A percentile compares a stretch with the other conserved stretches of the same genome.
phyloP scores from a whole-genome alignment of 2,329 filamentous ascomycete genomes.

The Colletotrichum eleusines region DNA sequence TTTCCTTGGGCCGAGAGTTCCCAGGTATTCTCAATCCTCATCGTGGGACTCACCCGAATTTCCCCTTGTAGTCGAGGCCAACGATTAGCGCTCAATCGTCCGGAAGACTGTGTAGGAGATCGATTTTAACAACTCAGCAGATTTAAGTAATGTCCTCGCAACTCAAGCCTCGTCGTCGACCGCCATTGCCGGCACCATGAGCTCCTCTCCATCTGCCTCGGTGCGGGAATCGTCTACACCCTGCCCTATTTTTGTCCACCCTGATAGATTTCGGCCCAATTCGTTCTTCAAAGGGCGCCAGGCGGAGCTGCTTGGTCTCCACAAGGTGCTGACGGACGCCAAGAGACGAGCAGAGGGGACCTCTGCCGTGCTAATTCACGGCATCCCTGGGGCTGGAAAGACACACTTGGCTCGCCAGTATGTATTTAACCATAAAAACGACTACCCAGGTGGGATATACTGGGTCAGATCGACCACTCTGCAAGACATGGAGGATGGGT shows the following conservation, averaged over 20 bases:
- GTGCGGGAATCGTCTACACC: not conserved
- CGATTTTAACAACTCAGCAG: not conserved
- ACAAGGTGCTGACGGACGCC: conserved; percentile 69
- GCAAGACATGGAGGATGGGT: conserved; percentile 70
- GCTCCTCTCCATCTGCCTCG: conserved; percentile 3
- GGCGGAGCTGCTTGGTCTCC: conserved; percentile 67
- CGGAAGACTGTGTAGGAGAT: not conserved
- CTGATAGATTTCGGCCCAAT: conserved; percentile 72
- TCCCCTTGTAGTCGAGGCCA: too few relatives aligned
- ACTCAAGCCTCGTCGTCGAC: conserved; percentile 2
- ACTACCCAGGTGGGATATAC: conserved; percentile 76
- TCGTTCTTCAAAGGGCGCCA: conserved; percentile 72
- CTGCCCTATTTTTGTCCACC: conserved; percentile 56
- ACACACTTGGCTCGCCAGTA: conserved; percentile 77
- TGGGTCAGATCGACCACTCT: conserved; percentile 75
- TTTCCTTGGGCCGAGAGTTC: not conserved
- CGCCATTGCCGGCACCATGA: not conserved
- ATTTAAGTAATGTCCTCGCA: not conserved
- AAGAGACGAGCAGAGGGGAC: conserved; percentile 68
- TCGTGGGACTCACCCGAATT: too few relatives aligned
- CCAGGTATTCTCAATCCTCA: not conserved
- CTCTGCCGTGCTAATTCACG: conserved; percentile 72
- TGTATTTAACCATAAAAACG: conserved; percentile 68
- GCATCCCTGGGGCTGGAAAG: conserved; percentile 76
- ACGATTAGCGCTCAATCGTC: too few relatives aligned